These are phyloP conservation scores for barley (Hordeum vulgare) DNA, from an alignment of 176 grass and related monocot species.

Conservation along the genomic window MorexV3_pseudomolecules_assembly NC_058521.1:16535476-16535975, in stretches of 20 bases:
- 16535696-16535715: not conserved
- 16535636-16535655: not conserved
- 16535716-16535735: slow-evolving; percentile 19
- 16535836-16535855: not conserved
- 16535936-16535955: not conserved
- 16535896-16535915: slow-evolving; percentile 34
- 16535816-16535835: slow-evolving; percentile 16
- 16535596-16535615: slow-evolving; percentile 19
- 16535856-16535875: not conserved
- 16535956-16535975: slow-evolving; percentile 71
- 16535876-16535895: slow-evolving; percentile 21
- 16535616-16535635: not conserved
- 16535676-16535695: slow-evolving; percentile 3
- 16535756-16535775: slow-evolving; percentile 8
- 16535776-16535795: slow-evolving; percentile 18
- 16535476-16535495: slow-evolving; percentile 1
- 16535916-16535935: slow-evolving; percentile 5
- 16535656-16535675: not conserved
- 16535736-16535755: slow-evolving; percentile 4
- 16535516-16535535: slow-evolving; percentile 66
- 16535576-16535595: slow-evolving; percentile 16
- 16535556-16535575: slow-evolving; percentile 38
- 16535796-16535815: slow-evolving; percentile 23
- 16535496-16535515: slow-evolving; percentile 2
- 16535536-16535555: slow-evolving; percentile 56